A percentile compares a stretch with the other conserved stretches of the same genome.
phyloP scores from a whole-genome alignment of 2,329 filamentous ascomycete species.

The Sporothrix brasiliensis region DNA sequence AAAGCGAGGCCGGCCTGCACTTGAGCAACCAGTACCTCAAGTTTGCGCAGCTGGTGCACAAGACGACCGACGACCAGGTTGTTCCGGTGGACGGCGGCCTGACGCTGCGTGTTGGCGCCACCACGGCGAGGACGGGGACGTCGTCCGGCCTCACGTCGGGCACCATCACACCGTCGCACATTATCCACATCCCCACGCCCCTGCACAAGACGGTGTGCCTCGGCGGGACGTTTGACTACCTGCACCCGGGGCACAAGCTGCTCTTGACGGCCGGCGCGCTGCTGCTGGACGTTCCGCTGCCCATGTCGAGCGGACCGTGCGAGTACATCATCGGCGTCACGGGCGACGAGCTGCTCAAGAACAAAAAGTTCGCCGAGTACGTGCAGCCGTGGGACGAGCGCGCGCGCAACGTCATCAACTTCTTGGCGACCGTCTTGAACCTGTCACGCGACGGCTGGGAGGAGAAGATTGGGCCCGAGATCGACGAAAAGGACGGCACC shows the following conservation, averaged over 20 bases:
- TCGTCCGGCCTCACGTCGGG: conserved; percentile 25
- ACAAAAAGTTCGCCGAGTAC: conserved; percentile 83
- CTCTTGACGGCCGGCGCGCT: conserved; percentile 85
- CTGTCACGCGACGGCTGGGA: conserved; percentile 50
- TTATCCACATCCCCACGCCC: conserved; percentile 35
- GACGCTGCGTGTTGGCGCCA: conserved; percentile 42
- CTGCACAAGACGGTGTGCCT: conserved; percentile 69
- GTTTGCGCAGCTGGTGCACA: conserved; percentile 52
- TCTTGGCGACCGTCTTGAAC: conserved; percentile 67
- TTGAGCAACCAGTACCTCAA: conserved; percentile 56
- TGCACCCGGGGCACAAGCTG: conserved; percentile 95
- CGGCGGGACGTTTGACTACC: conserved; percentile 94
- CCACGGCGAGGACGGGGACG: neutral
- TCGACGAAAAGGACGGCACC: conserved; percentile 47
- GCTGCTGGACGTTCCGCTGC: conserved; percentile 59
- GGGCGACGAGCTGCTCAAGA: conserved; percentile 79
- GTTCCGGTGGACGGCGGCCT: conserved; percentile 58
- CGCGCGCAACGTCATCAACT: conserved; percentile 68
- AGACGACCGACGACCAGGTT: conserved; percentile 55
- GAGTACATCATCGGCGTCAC: conserved; percentile 83
- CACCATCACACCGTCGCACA: conserved; percentile 4
- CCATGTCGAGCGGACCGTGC: conserved; percentile 48
- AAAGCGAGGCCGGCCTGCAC: conserved; percentile 64
- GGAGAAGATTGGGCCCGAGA: conserved; percentile 46
- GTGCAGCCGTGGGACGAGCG: conserved; percentile 80